Percentiles rank a stretch among this genome's conserved stretches.
Conservation (phyloP, 1,284 basidiomycete species). For the Irpex rosettiformis region DNA sequence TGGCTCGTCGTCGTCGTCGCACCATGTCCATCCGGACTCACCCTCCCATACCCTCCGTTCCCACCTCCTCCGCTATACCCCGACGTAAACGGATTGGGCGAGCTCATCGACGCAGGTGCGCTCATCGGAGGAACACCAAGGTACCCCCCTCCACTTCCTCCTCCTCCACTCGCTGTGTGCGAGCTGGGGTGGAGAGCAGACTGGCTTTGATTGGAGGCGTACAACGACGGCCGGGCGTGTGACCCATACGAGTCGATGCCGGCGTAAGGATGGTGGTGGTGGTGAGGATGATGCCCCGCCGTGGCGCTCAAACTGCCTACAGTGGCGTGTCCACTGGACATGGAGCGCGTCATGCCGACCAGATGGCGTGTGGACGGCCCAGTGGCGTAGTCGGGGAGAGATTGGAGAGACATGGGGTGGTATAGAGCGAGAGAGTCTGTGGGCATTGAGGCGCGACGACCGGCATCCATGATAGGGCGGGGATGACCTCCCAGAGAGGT, state of each 20-base stretch:
- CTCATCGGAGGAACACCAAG: slow-evolving; percentile 21
- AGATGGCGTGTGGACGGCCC: slow-evolving; percentile 24
- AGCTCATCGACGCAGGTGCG: slow-evolving; percentile 18
- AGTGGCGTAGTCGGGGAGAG: slow-evolving; percentile 25
- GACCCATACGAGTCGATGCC: slow-evolving; percentile 19
- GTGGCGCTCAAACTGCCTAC: slow-evolving; percentile 22
- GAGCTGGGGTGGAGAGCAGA: slow-evolving; percentile 21
- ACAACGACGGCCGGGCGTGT: slow-evolving; percentile 17
- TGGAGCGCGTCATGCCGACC: slow-evolving; percentile 28
- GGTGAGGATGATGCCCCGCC: slow-evolving; percentile 3
- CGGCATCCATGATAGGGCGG: slow-evolving; percentile 26
- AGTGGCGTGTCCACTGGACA: slow-evolving; percentile 24
- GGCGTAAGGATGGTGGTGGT: slow-evolving; percentile 17
- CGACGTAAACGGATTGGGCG: neutral
- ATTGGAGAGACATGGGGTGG: slow-evolving; percentile 70
- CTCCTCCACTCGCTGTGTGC: slow-evolving; percentile 18
- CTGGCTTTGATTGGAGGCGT: slow-evolving; percentile 7
- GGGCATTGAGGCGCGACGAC: slow-evolving; percentile 40
- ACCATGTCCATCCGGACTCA: neutral
- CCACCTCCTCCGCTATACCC: too few relatives aligned
- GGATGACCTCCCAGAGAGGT: slow-evolving; percentile 57
- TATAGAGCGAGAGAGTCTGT: slow-evolving; percentile 67
- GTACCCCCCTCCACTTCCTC: slow-evolving; percentile 16
- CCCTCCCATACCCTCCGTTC: slow-evolving; percentile 19
- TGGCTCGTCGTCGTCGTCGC: neutral